Evolutionary conservation across 768 basidiomycete genomes (phyloP).

Genomic region (Lactarius trivialis): DNA sequence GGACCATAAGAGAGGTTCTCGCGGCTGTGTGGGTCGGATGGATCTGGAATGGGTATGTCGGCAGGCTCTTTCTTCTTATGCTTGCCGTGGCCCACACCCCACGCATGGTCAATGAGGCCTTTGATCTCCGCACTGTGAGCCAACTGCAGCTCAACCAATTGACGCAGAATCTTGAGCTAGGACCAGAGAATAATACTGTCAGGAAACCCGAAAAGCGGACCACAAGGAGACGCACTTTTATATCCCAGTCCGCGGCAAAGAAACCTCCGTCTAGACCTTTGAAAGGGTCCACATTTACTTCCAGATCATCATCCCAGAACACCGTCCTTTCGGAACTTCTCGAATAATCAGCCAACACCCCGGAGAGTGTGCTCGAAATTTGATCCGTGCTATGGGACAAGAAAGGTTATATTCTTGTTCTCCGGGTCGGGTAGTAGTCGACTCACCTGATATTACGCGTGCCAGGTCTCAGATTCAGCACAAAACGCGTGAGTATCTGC

Average conservation of each 20-base stretch:
- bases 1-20: constrained; percentile 61
- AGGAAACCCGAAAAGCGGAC: constrained; percentile 23
- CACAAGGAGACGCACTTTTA: constrained; percentile 54
- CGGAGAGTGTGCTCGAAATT: constrained; percentile 68
- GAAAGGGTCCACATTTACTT: constrained; percentile 70
- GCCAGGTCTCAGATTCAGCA: constrained; percentile 76
- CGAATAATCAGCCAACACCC: constrained; percentile 64
- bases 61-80: constrained; percentile 73
- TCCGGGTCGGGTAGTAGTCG: constrained; percentile 32
- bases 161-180: constrained; percentile 76
- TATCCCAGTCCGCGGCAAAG: constrained; percentile 73
- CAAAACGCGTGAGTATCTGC: constrained; percentile 65
- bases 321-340: constrained; percentile 67
- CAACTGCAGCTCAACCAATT: constrained; percentile 81
- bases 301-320: constrained; percentile 71
- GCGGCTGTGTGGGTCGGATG: constrained; percentile 59
- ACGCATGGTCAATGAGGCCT: constrained; percentile 69
- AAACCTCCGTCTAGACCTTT: constrained; percentile 59
- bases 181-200: constrained; percentile 16
- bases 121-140: constrained; percentile 63
- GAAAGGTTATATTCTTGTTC: constrained; percentile 31
- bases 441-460: constrained; percentile 86
- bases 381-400: constrained; percentile 59
- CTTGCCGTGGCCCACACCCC: constrained; percentile 79
- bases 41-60: constrained; percentile 43